Evolutionary conservation across 805 yeast genomes (phyloP).

Genomic region (Candida vartiovaarae): DNA sequence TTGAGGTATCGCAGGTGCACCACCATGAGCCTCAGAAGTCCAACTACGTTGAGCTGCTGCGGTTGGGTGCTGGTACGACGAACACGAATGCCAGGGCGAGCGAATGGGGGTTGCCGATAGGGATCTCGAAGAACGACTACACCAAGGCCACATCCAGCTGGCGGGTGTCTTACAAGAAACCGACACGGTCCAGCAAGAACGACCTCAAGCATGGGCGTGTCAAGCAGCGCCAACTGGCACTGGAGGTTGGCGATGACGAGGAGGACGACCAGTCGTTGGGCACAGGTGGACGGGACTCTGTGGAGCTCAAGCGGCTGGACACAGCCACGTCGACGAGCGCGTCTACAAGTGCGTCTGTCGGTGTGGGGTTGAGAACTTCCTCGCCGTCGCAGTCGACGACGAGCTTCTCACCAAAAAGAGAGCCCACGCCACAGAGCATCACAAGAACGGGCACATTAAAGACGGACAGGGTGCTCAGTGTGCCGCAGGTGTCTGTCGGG

Average conservation of each 20-base stretch:
- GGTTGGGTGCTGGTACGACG: slow-evolving; percentile 42
- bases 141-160: slow-evolving; percentile 9
- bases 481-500: slow-evolving; percentile 19
- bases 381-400: slow-evolving; percentile 9
- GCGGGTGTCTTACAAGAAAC: slow-evolving; percentile 12
- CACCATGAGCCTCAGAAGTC: slow-evolving; percentile 42
- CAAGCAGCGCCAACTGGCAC: slow-evolving; percentile 61
- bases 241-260: slow-evolving; percentile 67
- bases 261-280: slow-evolving; percentile 5
- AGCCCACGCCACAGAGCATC: background rate
- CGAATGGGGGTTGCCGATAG: slow-evolving; percentile 46
- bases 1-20: slow-evolving; percentile 1
- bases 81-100: slow-evolving; percentile 40
- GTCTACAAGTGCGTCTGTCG: background rate
- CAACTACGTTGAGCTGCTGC: slow-evolving; percentile 38
- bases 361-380: background rate
- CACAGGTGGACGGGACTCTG: slow-evolving; percentile 6
- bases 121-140: slow-evolving; percentile 42
- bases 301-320: slow-evolving; percentile 14
- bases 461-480: slow-evolving; percentile 7
- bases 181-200: slow-evolving; percentile 19
- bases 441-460: slow-evolving; percentile 21
- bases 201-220: slow-evolving; percentile 58
- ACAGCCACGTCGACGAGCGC: slow-evolving; percentile 2
- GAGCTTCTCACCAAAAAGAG: slow-evolving; percentile 12